Evolutionary conservation across 108 stramenopile genomes (phyloP), one percentile per base, ranked within the genome.

Genomic region (Nitzschia putrida): DNA sequence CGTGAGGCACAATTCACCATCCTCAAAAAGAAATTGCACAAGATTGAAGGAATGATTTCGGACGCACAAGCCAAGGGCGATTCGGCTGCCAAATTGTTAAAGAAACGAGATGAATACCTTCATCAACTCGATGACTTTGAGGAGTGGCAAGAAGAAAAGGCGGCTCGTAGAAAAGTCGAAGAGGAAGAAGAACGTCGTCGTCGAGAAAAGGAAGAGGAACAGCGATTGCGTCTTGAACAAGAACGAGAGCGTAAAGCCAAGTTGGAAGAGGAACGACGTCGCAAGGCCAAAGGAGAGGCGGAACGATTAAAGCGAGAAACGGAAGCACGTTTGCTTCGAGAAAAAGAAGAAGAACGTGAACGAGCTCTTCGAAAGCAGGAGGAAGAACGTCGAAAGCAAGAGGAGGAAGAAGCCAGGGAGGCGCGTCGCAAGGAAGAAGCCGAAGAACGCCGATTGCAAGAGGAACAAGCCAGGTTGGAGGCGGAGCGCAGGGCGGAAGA

Each of bases 1-100:
- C 66, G 52, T 14, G 11, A 24, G 44, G 57, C 56, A 24, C 50
- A 69, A 22, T 63, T 63, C 43, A 63, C 43, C 18, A 25, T 47
- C 11, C 61, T 63, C 61, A 63, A 63, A 47, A 63, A 69, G 57
- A 69, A 58, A 49, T 18, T 44, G 45, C 40, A 57, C 52, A 53
- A 66, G 0, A 13, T 54, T 13, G 51, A 54, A 10, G 37, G 66
- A 9, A 66, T 54, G 53, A 66, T 53, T 21, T 10, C 22, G 7
- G 68, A 68, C 7, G 43, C 54, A 4, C 26, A 40, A 29, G 25
- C 3, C 29, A 37, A 42, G 24, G 56, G 43, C 22, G 20, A 29
- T 37, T 57, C 56, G 18, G 43, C 56, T 63, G 12, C 61, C 61
- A 63, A 63, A 47, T 39, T 63, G 2, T 18, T 24, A 21, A 63